Base-by-base conservation (phyloP, 495 filamentous ascomycete species). In the Cercophora scortea region DNA sequence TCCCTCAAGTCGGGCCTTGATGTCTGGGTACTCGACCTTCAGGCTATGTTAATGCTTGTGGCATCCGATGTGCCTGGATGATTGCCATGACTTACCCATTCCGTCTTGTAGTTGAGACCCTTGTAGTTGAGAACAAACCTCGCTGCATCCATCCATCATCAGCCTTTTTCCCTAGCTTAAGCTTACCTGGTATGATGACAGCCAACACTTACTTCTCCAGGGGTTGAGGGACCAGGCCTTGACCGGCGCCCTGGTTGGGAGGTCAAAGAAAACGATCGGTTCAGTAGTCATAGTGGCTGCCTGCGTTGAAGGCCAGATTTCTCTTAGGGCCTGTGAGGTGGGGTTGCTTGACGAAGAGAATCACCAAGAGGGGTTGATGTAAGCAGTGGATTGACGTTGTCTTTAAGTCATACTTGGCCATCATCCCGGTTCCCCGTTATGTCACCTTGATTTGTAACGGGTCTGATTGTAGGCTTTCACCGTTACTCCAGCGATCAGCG, bases 71-170 rank as follows among this genome's bases (percentile, higher is more conserved):
- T 25, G 5, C 25, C 5, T 5, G 25, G 25, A 25, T 25, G 25
- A 25, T 25, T 25, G 25, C 12, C 11, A n/a, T 2, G 8, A 8
- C 49, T n/a, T 38, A 80, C 62, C 81, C 80, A 86, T 74, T 81
- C 70, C 5, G 83, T 87, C 51, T 71, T 69, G 66, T 84, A 85
- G 45, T 77, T 69, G n/a, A 86, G 61, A 7, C 68, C 66, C 60
- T 87, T 86, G 69, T 73, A 81, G 66, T 85, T 84, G 38, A 87
- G 50, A 25, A 64, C 32, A 12, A 86, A 55, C 4, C 82, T 80
- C 43, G 78, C 81, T 84, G 44, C 10, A 17, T 25, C 25, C 25
- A 25, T 25, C 2, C 25, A 25, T 25, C 25, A 25, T 25, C 25
- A 10, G 7, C 42, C 10, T 19, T 16, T 11, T 16, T 32, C 1